Conservation (phyloP, 2,329 filamentous ascomycete species). For the Cladorrhinum sp. region DNA sequence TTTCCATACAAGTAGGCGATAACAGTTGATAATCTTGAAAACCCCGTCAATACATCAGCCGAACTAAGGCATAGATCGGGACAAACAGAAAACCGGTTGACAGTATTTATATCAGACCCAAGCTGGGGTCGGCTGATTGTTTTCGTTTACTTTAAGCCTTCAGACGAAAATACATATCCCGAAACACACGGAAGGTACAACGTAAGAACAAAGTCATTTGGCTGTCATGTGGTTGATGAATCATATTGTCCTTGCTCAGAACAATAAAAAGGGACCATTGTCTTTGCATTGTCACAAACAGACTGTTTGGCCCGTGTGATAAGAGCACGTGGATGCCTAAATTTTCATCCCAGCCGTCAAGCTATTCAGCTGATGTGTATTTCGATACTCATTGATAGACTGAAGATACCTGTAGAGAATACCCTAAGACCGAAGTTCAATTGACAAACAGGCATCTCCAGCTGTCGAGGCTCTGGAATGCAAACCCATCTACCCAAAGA, state of each 20-base stretch:
- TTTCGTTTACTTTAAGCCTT: too few relatives aligned
- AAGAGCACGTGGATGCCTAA: neutral
- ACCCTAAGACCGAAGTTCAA: neutral
- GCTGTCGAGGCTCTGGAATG: constrained; percentile 4
- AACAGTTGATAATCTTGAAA: too few relatives aligned
- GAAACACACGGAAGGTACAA: neutral
- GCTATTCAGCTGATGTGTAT: neutral
- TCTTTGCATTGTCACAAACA: neutral
- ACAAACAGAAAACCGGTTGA: too few relatives aligned
- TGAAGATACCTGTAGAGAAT: neutral
- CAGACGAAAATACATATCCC: too few relatives aligned
- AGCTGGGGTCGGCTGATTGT: too few relatives aligned
- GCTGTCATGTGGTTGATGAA: neutral
- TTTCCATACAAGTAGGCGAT: too few relatives aligned
- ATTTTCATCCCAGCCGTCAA: neutral
- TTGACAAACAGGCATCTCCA: neutral
- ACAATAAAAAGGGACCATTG: neutral
- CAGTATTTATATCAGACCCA: too few relatives aligned
- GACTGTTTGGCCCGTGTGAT: neutral
- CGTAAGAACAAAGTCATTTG: neutral
- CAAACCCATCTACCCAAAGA: neutral
- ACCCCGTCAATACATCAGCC: too few relatives aligned
- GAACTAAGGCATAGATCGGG: too few relatives aligned
- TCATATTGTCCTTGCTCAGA: neutral
- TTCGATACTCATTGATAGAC: neutral